Evolutionary conservation across 176 grass and related monocot species (phyloP), one percentile per base, ranked within the genome.

Genomic region (Alopecurus myosuroides): DNA sequence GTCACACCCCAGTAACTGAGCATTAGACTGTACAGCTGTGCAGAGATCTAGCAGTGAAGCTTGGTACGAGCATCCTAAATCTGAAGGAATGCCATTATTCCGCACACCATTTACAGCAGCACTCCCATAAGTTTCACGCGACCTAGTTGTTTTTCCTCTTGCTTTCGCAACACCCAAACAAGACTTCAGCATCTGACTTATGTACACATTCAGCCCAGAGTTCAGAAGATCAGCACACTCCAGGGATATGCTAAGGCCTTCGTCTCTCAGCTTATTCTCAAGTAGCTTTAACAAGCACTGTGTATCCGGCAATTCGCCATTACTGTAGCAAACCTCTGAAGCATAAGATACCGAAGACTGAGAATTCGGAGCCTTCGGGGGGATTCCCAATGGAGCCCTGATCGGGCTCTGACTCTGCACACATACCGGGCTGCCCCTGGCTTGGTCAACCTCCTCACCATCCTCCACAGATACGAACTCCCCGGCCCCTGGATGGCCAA

Each of bases 401-500:
- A 95, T 70, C 8, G 93, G 93, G 90, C 90, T 95, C 55, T 31
- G 74, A 66, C 93, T 95, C 86, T 93, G 93, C 60, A 90, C 86
- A 76, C 86, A 92, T 2, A 91, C 57, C 1, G 79, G 88, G 66
- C 79, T 93, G 20, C 82, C 82, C 53, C 86, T 81, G 17, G 91
- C 90, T 71, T 95, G 93, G 70, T 95, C 80, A 80, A 93, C 93
- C 88, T 95, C 93, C 84, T 95, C 88, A 0, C 93, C 90, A 0
- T 95, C 93, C 70, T 95, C 93, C 40, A 95, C 93, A 2, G 90
- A 88, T 49, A 91, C 65, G 65, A 91, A 88, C 82, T 91, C 89
- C 2, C 70, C 77, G 36, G 72, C 15, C 3, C 56, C 78, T 23
- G 79, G 68, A 66, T 85, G 82, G 18, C 90, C 93, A 48, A 90